Conservation (phyloP, 2,329 filamentous ascomycete species). For the Epichloe sp. region DNA sequence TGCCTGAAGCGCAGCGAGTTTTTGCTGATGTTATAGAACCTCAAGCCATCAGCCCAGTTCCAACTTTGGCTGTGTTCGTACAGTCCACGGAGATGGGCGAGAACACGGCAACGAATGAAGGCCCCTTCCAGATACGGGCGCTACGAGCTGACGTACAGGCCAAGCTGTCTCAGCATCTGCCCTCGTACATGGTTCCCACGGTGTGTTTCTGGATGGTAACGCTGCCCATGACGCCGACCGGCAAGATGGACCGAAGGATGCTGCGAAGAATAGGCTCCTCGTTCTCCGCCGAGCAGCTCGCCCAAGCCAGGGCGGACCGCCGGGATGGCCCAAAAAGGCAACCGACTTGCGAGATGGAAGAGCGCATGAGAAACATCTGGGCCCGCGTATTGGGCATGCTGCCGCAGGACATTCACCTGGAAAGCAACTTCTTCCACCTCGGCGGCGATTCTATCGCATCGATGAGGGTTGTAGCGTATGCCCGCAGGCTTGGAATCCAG, state of each 20-base stretch:
- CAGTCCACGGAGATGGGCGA: neutral
- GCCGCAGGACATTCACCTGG: neutral
- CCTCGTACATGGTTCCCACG: constrained; percentile 12
- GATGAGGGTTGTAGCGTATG: neutral
- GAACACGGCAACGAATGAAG: too few species aligned
- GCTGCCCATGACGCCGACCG: constrained; percentile 7
- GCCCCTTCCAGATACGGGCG: neutral
- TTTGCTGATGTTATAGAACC: neutral
- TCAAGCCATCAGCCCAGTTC: neutral
- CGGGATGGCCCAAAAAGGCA: neutral
- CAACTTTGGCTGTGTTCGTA: neutral
- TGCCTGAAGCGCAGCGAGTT: neutral
- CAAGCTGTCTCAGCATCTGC: constrained; percentile 1
- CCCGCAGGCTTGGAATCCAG: neutral
- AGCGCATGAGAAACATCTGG: constrained; percentile 3
- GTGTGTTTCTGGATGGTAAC: constrained; percentile 5
- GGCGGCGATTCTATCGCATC: neutral
- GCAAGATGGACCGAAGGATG: constrained; percentile 10
- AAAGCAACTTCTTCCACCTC: constrained; percentile 14
- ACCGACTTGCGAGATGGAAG: neutral
- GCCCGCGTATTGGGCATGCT: constrained; percentile 23
- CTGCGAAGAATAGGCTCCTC: neutral
- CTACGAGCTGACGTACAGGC: neutral
- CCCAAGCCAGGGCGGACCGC: neutral
- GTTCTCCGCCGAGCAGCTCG: neutral